Percentiles rank a stretch among this genome's conserved stretches.
Conservation (phyloP, 2,329 filamentous ascomycete species). For the Fusarium sp. region DNA sequence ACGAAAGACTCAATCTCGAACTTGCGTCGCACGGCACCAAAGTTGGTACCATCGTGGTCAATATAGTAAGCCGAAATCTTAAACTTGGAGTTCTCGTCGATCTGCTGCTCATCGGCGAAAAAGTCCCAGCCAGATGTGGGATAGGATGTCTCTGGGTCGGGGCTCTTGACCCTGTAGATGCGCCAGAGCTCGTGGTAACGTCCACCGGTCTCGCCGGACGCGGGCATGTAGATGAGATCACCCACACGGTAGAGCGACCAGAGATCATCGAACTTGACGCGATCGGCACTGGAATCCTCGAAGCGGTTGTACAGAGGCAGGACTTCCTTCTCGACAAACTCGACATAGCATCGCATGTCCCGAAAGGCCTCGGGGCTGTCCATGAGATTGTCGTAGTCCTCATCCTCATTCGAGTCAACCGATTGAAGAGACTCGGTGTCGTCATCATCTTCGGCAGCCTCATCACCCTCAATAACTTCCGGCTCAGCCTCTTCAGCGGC, state of each 20-base stretch:
- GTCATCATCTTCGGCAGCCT: slow-evolving; percentile 43
- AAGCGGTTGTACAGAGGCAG: slow-evolving; percentile 55
- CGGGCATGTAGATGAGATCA: slow-evolving; percentile 59
- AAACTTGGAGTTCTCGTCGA: slow-evolving; percentile 52
- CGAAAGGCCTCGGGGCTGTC: slow-evolving; percentile 57
- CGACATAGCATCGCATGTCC: slow-evolving; percentile 61
- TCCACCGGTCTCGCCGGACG: slow-evolving; percentile 52
- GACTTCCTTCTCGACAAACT: slow-evolving; percentile 61
- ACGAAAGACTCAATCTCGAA: slow-evolving; percentile 57
- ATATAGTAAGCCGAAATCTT: slow-evolving; percentile 59
- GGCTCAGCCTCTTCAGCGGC: slow-evolving; percentile 47
- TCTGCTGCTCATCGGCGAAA: slow-evolving; percentile 53
- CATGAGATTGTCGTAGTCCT: slow-evolving; percentile 56
- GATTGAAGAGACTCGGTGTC: slow-evolving; percentile 54
- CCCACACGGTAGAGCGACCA: slow-evolving; percentile 60
- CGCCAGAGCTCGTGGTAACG: slow-evolving; percentile 59
- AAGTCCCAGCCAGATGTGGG: slow-evolving; percentile 55
- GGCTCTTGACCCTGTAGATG: slow-evolving; percentile 53
- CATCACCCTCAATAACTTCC: slow-evolving; percentile 46
- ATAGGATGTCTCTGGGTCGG: slow-evolving; percentile 51
- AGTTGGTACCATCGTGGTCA: slow-evolving; percentile 58
- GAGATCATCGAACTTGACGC: slow-evolving; percentile 59
- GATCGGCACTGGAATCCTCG: slow-evolving; percentile 48
- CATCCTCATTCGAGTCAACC: slow-evolving; percentile 56
- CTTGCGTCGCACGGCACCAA: slow-evolving; percentile 56